phyloP scores from a whole-genome alignment of 192 early-diverging fungal species.

The Coemansia sp. region DNA sequence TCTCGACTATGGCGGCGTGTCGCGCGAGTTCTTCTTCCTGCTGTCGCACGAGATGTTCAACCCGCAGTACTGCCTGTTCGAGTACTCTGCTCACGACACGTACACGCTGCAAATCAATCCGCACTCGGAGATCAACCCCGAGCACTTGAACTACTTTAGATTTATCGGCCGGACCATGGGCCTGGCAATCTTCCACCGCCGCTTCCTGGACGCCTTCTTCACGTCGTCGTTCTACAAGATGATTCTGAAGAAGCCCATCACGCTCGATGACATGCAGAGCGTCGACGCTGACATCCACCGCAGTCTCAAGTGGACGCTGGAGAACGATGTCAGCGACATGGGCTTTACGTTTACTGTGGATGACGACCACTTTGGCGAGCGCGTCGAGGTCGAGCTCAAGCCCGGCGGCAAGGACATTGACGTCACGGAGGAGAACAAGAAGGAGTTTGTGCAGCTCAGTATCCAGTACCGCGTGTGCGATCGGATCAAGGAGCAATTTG shows the following conservation, averaged over 20 bases:
- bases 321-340: slow-evolving; percentile 88
- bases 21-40: slow-evolving; percentile 97
- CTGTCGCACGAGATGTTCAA: slow-evolving; percentile 99
- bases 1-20: slow-evolving; percentile 97
- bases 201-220: slow-evolving; percentile 96
- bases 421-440: slow-evolving; percentile 97
- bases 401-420: slow-evolving; percentile 84
- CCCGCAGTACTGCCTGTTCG: slow-evolving; percentile 94
- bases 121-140: slow-evolving; percentile 92
- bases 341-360: slow-evolving; percentile 93
- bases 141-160: slow-evolving; percentile 98
- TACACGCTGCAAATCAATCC: slow-evolving; percentile 99
- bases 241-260: slow-evolving; percentile 89
- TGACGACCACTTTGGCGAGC: slow-evolving; percentile 91
- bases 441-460: slow-evolving; percentile 90
- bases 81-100: slow-evolving; percentile 97
- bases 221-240: slow-evolving; percentile 97
- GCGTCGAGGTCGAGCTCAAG: slow-evolving; percentile 88
- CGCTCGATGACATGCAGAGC: slow-evolving; percentile 90
- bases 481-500: slow-evolving; percentile 95
- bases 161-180: slow-evolving; percentile 98
- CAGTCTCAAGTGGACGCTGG: slow-evolving; percentile 93
- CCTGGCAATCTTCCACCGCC: slow-evolving; percentile 95
- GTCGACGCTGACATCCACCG: slow-evolving; percentile 92
- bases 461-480: slow-evolving; percentile 88